These are phyloP conservation scores for Centaurea solstitialis DNA, from an alignment of 129 eudicot species.

Conservation along the genomic window DNA sequence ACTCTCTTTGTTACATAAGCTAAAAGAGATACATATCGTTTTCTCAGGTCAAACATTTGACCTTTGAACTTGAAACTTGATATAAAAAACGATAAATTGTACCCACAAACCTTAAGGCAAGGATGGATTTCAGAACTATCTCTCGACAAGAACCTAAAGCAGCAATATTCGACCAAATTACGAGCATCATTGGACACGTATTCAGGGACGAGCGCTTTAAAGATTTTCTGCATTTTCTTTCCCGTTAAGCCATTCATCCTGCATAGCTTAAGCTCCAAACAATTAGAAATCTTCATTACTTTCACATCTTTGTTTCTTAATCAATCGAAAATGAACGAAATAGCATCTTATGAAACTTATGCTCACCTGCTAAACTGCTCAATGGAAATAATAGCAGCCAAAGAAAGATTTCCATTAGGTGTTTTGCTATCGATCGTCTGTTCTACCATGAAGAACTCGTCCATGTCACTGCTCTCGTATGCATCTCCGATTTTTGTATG, in stretches of 20 bases:
- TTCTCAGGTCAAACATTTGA: too few species aligned
- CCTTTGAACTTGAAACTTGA: too few species aligned
- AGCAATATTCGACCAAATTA: conserved; percentile 78
- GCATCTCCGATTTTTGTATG: conserved; percentile 37
- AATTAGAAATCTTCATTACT: conserved; percentile 23
- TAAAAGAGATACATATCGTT: too few species aligned
- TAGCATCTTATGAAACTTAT: conserved; percentile 15
- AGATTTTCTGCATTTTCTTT: conserved; percentile 71
- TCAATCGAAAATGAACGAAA: background rate
- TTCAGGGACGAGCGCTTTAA: conserved; percentile 61
- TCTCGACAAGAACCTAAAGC: conserved; percentile 83
- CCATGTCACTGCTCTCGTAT: conserved; percentile 52
- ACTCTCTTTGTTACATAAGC: too few species aligned
- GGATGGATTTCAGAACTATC: conserved; percentile 74
- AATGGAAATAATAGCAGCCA: conserved; percentile 82
- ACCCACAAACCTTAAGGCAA: conserved; percentile 56
- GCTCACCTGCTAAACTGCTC: conserved; percentile 95
- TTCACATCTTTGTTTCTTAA: background rate
- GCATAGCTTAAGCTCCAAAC: conserved; percentile 39
- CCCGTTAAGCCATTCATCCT: conserved; percentile 89
- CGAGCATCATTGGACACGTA: conserved; percentile 61
- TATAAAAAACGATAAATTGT: background rate
- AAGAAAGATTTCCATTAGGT: conserved; percentile 73
- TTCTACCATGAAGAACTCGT: conserved; percentile 75
- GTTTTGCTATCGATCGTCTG: conserved; percentile 72